These are phyloP conservation scores for Gossypium gossypioides DNA, from an alignment of 441 rosid species.

Conservation along the genomic window DNA sequence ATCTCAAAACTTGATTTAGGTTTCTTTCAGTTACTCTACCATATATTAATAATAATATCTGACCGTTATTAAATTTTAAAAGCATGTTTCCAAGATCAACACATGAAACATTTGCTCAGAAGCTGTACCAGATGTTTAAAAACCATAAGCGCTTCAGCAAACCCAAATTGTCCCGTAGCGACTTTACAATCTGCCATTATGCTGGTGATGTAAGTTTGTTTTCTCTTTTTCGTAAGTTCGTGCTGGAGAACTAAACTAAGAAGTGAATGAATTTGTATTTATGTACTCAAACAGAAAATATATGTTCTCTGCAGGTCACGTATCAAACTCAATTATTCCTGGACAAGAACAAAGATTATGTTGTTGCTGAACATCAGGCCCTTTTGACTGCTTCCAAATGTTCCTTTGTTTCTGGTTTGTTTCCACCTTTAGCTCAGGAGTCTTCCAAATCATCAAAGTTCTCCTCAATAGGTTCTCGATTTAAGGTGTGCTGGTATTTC, in stretches of 20 bases:
- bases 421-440: slow-evolving; percentile 68
- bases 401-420: slow-evolving; percentile 78
- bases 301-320: slow-evolving; percentile 55
- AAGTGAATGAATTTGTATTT: slow-evolving; percentile 1
- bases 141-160: slow-evolving; percentile 85
- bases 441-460: slow-evolving; percentile 80
- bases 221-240: slow-evolving; percentile 5
- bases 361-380: slow-evolving; percentile 95
- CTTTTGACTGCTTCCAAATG: slow-evolving; percentile 81
- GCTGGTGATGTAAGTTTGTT: slow-evolving; percentile 81
- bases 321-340: slow-evolving; percentile 90
- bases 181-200: slow-evolving; percentile 91
- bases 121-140: slow-evolving; percentile 88
- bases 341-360: slow-evolving; percentile 98
- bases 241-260: slow-evolving; percentile 11
- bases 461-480: slow-evolving; percentile 94
- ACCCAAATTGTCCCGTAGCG: slow-evolving; percentile 86
- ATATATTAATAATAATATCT: slow-evolving; percentile 12
- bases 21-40: slow-evolving; percentile 1
- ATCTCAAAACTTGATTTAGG: not conserved
- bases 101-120: slow-evolving; percentile 97
- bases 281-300: slow-evolving; percentile 6
- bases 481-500: slow-evolving; percentile 57
- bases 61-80: not conserved
- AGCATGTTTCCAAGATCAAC: slow-evolving; percentile 99